Base-by-base conservation (phyloP, 495 filamentous ascomycete genomes). In the Neurospora hispaniola region DNA sequence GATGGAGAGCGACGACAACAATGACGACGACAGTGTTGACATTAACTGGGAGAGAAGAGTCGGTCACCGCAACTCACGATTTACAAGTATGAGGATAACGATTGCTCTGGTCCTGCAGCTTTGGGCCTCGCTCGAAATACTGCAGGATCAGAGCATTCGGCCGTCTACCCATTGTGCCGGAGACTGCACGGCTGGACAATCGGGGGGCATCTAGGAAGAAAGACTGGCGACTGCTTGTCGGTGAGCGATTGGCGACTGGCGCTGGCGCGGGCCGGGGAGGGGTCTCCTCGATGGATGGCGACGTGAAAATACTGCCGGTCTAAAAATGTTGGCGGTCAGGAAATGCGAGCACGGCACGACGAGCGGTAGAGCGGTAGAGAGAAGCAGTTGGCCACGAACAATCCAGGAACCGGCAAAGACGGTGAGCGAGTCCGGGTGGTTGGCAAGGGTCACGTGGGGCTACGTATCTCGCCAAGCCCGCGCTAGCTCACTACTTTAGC, bases 1-100 rank as follows among this genome's bases (percentile, higher is more conserved):
- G 54, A 70, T 35, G 38, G 18, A 54, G 71, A 73, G 69, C 62
- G 68, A 71, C 54, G 5, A 38, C 35, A 31, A 59, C 48, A 11
- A 62, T 23, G 54, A 62, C 54, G 54, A 62, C 23, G 54, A 66
- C 54, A 66, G 54, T 66, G 54, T 35, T 38, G 54, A 66, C 54
- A 66, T 35, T 35, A 66, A 66, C 54, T 35, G 54, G 54, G 54
- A 66, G 14, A 66, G 11, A 66, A 16, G 54, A 66, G 54, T 66
- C 54, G 54, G 54, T 66, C 54, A 66, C 54, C 54, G 71, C 69
- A 43, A 66, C 76, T 78, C 71, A 79, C 48, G 88, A 85, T 83
- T 93, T 93, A 87, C 93, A 97, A 4, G 91, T 93, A 79, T 95
- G 91, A 76, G 92, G 89, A 77, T 97, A 97, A 62, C 93, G 88